Evolutionary conservation across 331 rosid species (phyloP).

Genomic region (Phaseolus coccineus): DNA sequence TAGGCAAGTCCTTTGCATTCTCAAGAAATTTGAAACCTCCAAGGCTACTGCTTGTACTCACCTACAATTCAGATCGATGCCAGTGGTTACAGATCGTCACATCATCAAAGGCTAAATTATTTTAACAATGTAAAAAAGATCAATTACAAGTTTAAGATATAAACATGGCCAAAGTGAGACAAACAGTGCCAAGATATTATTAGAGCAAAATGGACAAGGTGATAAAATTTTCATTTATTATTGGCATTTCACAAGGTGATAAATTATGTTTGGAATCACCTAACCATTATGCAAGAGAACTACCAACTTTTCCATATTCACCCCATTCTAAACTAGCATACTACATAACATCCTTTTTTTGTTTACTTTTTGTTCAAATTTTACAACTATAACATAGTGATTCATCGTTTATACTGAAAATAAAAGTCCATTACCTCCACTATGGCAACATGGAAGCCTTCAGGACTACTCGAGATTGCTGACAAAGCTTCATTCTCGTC

Average conservation of each 20-base stretch:
- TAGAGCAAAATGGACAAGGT: slow-evolving; percentile 20
- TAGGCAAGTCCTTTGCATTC: slow-evolving; percentile 92
- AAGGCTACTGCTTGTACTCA: slow-evolving; percentile 56
- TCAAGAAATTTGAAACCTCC: slow-evolving; percentile 84
- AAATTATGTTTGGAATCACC: slow-evolving; percentile 13
- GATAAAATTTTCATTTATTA: slow-evolving; percentile 1
- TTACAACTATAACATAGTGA: slow-evolving; percentile 17
- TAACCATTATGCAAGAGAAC: neutral
- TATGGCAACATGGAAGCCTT: slow-evolving; percentile 83
- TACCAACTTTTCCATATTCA: slow-evolving; percentile 23
- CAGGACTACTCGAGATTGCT: slow-evolving; percentile 65
- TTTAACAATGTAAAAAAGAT: slow-evolving; percentile 22
- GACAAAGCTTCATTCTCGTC: slow-evolving; percentile 85
- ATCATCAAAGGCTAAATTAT: slow-evolving; percentile 24
- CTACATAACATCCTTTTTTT: slow-evolving; percentile 9
- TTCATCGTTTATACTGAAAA: slow-evolving; percentile 28
- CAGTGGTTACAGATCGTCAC: neutral
- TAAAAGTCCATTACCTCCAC: slow-evolving; percentile 75
- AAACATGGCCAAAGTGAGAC: slow-evolving; percentile 22
- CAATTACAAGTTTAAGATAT: slow-evolving; percentile 10
- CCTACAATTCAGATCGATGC: slow-evolving; percentile 56
- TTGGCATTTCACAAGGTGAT: slow-evolving; percentile 25
- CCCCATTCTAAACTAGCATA: slow-evolving; percentile 22
- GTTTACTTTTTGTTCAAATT: slow-evolving; percentile 4
- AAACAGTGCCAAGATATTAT: slow-evolving; percentile 9